Conservation (phyloP, 495 filamentous ascomycete genomes). For the Neurospora sp. region DNA sequence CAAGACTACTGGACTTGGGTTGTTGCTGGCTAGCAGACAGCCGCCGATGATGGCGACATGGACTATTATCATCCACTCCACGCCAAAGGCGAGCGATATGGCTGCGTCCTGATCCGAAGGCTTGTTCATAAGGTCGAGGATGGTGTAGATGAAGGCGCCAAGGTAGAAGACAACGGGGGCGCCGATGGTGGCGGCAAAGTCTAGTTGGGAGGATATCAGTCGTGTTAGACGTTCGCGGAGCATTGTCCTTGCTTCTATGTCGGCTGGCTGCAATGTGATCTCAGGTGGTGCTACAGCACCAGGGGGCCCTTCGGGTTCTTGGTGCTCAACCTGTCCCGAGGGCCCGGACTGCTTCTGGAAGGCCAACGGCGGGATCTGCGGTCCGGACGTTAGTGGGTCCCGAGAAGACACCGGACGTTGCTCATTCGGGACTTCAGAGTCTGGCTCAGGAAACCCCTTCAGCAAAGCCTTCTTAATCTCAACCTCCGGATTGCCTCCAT, state of each 20-base stretch:
- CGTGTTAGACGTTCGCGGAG: neutral
- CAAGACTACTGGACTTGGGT: neutral
- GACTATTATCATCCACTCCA: constrained; percentile 22
- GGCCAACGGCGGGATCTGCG: neutral
- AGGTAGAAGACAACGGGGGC: constrained; percentile 38
- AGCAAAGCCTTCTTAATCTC: neutral
- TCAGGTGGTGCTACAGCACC: neutral
- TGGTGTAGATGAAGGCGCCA: constrained; percentile 31
- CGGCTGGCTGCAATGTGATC: neutral
- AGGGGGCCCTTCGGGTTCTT: neutral
- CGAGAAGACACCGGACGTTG: neutral
- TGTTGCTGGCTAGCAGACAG: constrained; percentile 5
- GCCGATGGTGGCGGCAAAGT: constrained; percentile 37
- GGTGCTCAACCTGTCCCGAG: neutral
- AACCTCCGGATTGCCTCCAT: neutral
- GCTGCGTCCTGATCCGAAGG: constrained; percentile 33
- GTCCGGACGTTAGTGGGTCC: neutral
- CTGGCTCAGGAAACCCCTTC: neutral
- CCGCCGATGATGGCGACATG: constrained; percentile 6
- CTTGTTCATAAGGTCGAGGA: constrained; percentile 25
- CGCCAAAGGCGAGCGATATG: constrained; percentile 35
- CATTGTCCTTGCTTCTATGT: neutral
- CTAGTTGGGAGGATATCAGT: constrained; percentile 4
- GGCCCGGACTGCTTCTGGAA: neutral
- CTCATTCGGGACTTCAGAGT: neutral